Percentiles rank a stretch among this genome's conserved stretches.
Evolutionary conservation across 2,329 filamentous ascomycete species (phyloP).

Genomic region (Botrytis hyacinthi): DNA sequence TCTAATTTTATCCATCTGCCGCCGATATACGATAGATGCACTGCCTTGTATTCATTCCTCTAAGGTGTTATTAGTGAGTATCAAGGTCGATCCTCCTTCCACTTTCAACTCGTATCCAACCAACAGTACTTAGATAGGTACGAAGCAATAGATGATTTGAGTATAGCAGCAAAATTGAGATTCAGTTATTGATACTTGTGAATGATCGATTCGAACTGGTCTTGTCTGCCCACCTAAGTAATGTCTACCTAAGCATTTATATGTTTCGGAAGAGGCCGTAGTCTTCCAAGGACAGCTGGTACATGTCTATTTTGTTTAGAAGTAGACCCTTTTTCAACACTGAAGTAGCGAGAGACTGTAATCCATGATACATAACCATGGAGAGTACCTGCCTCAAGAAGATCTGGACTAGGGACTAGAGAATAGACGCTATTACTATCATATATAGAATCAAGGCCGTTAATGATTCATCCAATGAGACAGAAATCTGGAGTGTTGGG

Average conservation of each 20-base stretch:
- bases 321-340: background rate
- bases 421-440: background rate
- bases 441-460: background rate
- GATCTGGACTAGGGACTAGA: background rate
- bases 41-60: background rate
- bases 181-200: background rate
- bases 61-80: background rate
- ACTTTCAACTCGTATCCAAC: background rate
- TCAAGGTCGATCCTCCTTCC: background rate
- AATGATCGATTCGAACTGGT: background rate
- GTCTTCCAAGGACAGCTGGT: background rate
- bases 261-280: background rate
- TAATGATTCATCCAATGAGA: background rate
- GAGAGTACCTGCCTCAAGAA: background rate
- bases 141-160: background rate
- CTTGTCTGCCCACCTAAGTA: background rate
- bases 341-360: background rate
- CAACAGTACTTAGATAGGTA: background rate
- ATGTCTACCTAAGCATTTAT: background rate
- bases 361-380: background rate
- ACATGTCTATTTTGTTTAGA: background rate
- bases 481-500: background rate
- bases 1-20: background rate
- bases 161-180: no score
- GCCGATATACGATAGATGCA: background rate